Conservation (phyloP, 306 rosid genomes). For the Herpetospermum pedunculosum region DNA sequence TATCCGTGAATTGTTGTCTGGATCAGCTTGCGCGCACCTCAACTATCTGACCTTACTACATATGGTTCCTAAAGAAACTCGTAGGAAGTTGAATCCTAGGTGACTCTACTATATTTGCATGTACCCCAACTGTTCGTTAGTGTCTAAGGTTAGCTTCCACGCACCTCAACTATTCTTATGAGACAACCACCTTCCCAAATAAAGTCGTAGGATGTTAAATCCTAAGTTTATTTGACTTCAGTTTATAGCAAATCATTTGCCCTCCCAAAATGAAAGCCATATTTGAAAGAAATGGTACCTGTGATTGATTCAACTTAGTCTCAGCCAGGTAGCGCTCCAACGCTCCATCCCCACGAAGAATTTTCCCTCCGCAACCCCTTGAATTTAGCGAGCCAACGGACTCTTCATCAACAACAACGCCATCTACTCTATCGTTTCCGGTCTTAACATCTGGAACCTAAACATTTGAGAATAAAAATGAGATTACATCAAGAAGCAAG, state of each 20-base stretch:
- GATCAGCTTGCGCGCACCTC: too few species aligned
- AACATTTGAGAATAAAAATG: slow-evolving; percentile 8
- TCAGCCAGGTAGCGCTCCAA: slow-evolving; percentile 44
- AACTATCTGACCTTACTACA: too few species aligned
- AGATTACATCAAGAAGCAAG: not conserved
- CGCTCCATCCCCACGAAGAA: slow-evolving; percentile 66
- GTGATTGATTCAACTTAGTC: slow-evolving; percentile 34
- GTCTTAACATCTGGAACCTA: slow-evolving; percentile 78
- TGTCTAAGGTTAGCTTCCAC: too few species aligned
- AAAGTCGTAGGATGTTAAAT: too few species aligned
- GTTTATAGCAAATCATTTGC: not conserved
- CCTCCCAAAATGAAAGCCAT: not conserved
- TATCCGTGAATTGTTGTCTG: too few species aligned
- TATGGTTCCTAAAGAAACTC: too few species aligned
- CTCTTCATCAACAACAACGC: slow-evolving; percentile 72
- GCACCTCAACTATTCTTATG: too few species aligned
- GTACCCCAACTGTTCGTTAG: too few species aligned
- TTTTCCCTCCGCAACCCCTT: slow-evolving; percentile 71
- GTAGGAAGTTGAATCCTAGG: too few species aligned
- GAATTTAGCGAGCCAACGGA: slow-evolving; percentile 49
- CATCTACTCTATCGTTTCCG: slow-evolving; percentile 69
- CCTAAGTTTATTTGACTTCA: not conserved
- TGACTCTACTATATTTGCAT: too few species aligned
- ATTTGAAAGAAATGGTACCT: slow-evolving; percentile 29
- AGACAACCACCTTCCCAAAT: too few species aligned